Percentiles rank a stretch among this genome's conserved stretches.
phyloP scores from a whole-genome alignment of 2,329 filamentous ascomycete species.

The Diaporthe ilicicola region DNA sequence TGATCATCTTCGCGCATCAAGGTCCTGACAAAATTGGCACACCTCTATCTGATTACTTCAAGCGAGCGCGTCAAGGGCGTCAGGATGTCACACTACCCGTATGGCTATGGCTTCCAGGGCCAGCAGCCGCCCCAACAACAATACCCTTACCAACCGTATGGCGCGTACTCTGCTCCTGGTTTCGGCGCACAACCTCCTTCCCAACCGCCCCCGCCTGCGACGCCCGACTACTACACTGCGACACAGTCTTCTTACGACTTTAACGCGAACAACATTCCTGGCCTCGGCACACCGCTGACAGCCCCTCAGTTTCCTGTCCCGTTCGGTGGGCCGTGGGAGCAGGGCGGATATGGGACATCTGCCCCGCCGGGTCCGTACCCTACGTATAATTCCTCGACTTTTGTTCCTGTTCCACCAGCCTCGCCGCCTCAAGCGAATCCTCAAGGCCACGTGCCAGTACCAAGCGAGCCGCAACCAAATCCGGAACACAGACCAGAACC shows the following conservation, averaged over 20 bases:
- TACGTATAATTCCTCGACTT: constrained; percentile 11
- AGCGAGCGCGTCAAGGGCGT: constrained; percentile 36
- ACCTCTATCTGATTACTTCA: constrained; percentile 29
- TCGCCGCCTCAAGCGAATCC: not conserved
- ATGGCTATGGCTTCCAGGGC: constrained; percentile 44
- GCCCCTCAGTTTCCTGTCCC: constrained; percentile 21
- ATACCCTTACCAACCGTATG: constrained; percentile 37
- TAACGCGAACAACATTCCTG: constrained; percentile 50
- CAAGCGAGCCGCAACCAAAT: not conserved
- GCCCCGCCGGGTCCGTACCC: constrained; percentile 14
- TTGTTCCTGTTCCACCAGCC: not conserved
- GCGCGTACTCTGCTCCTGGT: constrained; percentile 32
- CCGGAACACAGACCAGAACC: not conserved
- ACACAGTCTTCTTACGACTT: constrained; percentile 48
- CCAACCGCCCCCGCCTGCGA: constrained; percentile 28
- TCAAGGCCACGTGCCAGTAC: not conserved
- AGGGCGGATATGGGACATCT: not conserved
- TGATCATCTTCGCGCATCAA: constrained; percentile 22
- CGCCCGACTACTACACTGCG: constrained; percentile 39
- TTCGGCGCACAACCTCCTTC: constrained; percentile 32
- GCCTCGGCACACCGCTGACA: constrained; percentile 44
- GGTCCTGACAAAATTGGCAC: constrained; percentile 25
- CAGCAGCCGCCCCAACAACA: constrained; percentile 40
- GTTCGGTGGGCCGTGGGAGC: constrained; percentile 23
- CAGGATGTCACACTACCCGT: constrained; percentile 51